Conservation (phyloP, 306 rosid species). For the Myrica gale region DNA sequence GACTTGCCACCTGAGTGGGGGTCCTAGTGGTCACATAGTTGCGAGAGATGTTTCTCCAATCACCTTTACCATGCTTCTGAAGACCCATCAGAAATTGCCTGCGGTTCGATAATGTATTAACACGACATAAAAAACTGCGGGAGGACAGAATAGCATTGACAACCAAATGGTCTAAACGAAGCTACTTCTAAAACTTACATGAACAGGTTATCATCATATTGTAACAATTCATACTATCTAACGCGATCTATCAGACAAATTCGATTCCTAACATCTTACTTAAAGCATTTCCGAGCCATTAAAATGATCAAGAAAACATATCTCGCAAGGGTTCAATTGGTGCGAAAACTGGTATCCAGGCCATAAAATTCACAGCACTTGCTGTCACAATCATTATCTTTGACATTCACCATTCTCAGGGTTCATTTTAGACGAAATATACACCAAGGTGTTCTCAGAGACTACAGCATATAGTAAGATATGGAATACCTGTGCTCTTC, state of each 20-base stretch:
- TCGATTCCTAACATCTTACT: slow-evolving; percentile 9
- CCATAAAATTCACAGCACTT: background rate
- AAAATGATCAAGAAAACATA: background rate
- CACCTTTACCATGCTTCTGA: slow-evolving; percentile 91
- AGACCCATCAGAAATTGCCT: slow-evolving; percentile 91
- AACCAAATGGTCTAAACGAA: slow-evolving; percentile 21
- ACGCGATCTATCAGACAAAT: slow-evolving; percentile 17
- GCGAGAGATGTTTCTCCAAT: slow-evolving; percentile 86
- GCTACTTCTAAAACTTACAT: slow-evolving; percentile 20
- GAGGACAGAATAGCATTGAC: slow-evolving; percentile 4
- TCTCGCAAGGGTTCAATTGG: background rate
- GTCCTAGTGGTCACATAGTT: slow-evolving; percentile 87
- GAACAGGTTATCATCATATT: slow-evolving; percentile 21
- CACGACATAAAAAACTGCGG: slow-evolving; percentile 5
- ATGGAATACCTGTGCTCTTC: slow-evolving; percentile 82
- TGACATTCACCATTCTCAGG: background rate
- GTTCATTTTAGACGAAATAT: background rate
- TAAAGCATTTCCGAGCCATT: background rate
- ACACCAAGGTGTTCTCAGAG: background rate
- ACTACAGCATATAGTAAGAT: background rate
- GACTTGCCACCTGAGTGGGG: slow-evolving; percentile 92
- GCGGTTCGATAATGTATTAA: slow-evolving; percentile 22
- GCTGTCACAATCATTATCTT: background rate
- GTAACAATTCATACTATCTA: slow-evolving; percentile 19
- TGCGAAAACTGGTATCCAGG: background rate